Base-by-base conservation (phyloP, 2,329 filamentous ascomycete genomes). In the Colletotrichum tropicale region DNA sequence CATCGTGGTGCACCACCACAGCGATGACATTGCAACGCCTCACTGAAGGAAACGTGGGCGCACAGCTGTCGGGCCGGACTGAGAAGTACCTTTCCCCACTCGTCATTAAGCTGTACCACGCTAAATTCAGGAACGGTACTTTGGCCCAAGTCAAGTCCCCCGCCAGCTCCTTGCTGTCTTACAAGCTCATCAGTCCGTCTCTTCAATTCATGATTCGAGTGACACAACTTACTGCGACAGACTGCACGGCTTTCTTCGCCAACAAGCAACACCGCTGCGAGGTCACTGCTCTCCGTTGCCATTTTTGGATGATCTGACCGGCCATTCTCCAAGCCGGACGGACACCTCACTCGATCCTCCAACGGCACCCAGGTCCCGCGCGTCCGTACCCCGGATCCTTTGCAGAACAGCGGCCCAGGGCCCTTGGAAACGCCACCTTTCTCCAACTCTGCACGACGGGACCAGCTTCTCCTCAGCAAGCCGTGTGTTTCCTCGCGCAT, bases 241-340 rank as follows among this genome's bases (percentile, higher is more conserved):
- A 58, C 13, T 24, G n/a, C 24, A 15, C 30, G 30, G 16, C 18
- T n/a, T 61, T n/a, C 28, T 24, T 34, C 32, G 58, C 58, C 38
- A 68, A 52, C 66, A 58, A 60, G 66, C 52, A 58, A 58, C 32
- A 43, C 52, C 66, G 66, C 66, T 68, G 66, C 36, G 66, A 68
- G 66, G 52, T 18, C 32, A 68, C 52, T 74, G 61, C 21, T 34
- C 38, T 15, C 13, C 18, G 28, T 34, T 71, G 28, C 55, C 56
- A 60, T 60, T 60, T 43, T 74, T 24, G 36, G 66, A 74, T n/a
- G 32, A 52, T 43, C 52, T 60, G 61, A 26, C 68, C 68, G 38
- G 72, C 30, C 56, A 21, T 26, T 38, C 32, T 64, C 69, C 62
- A 72, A 75, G 68, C 73, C 73, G 56, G 56, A 66, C 61, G 26